A percentile compares a stretch with the other conserved stretches of the same genome.
Evolutionary conservation across 768 basidiomycete genomes (phyloP).

Genomic region (Peribolospora kevripleyi): DNA sequence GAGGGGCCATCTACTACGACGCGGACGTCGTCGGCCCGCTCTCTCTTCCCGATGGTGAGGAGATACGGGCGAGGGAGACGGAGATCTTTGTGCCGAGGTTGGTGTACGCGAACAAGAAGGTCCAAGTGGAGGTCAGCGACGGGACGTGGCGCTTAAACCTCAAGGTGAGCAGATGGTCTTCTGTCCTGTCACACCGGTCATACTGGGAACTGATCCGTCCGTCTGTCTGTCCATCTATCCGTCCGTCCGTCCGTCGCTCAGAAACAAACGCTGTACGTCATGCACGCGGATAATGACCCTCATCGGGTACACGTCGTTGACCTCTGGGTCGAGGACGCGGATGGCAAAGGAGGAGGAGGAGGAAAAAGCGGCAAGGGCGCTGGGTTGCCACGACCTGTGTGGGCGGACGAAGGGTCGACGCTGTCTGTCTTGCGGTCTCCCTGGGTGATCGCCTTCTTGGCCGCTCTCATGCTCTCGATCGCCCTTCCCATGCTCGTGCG

Average conservation of each 20-base stretch:
- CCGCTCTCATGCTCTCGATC: too few species aligned
- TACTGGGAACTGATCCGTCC: not conserved
- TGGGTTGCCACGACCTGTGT: conserved; percentile 3
- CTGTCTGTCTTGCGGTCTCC: too few species aligned
- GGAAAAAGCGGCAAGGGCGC: conserved; percentile 8
- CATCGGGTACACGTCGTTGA: conserved; percentile 7
- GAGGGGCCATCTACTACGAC: not conserved
- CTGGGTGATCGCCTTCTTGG: too few species aligned
- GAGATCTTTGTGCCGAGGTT: conserved; percentile 53
- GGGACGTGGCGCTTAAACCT: conserved; percentile 34
- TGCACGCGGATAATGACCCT: conserved; percentile 14
- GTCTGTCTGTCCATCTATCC: not conserved
- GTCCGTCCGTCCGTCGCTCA: not conserved
- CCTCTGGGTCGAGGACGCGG: conserved; percentile 1
- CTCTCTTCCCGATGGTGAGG: conserved; percentile 13
- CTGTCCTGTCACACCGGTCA: too few species aligned
- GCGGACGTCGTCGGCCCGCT: conserved; percentile 12
- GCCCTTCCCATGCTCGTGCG: too few species aligned
- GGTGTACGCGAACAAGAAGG: conserved; percentile 25
- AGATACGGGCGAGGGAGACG: conserved; percentile 34
- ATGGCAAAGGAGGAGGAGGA: too few species aligned
- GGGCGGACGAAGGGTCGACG: too few species aligned
- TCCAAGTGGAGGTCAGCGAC: conserved; percentile 35
- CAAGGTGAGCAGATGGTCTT: conserved; percentile 6
- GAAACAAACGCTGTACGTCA: conserved; percentile 51